phyloP scores from a whole-genome alignment of 768 basidiomycete genomes.

The Xanthoconium purpureum region DNA sequence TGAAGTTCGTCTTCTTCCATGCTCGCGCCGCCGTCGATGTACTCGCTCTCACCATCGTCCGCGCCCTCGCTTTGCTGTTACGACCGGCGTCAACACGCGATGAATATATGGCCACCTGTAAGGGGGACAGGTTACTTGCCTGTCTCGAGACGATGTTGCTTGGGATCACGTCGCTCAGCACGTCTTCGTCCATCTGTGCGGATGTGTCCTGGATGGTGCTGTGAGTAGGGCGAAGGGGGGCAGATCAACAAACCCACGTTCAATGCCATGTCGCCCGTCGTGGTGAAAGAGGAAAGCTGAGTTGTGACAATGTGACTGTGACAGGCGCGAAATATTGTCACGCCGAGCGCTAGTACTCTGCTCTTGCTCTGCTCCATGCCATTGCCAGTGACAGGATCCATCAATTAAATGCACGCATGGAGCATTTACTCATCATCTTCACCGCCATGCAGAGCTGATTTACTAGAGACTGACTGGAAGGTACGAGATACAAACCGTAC shows the following conservation, averaged over 20 bases:
- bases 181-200: slow-evolving; percentile 61
- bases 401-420: background rate
- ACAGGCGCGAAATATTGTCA: slow-evolving; percentile 21
- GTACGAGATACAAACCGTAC: too few relatives aligned
- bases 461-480: too few relatives aligned
- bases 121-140: slow-evolving; percentile 39
- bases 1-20: slow-evolving; percentile 62
- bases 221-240: background rate
- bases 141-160: slow-evolving; percentile 89
- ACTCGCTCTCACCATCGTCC: slow-evolving; percentile 72
- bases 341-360: too few relatives aligned
- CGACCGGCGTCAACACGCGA: slow-evolving; percentile 24
- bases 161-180: slow-evolving; percentile 87
- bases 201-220: slow-evolving; percentile 10
- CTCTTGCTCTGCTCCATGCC: too few relatives aligned
- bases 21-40: slow-evolving; percentile 49
- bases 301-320: slow-evolving; percentile 20
- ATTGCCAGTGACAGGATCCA: background rate
- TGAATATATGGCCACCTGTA: slow-evolving; percentile 4
- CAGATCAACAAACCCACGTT: slow-evolving; percentile 15
- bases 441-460: too few relatives aligned
- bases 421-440: too few relatives aligned
- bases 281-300: slow-evolving; percentile 19
- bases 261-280: slow-evolving; percentile 22
- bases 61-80: slow-evolving; percentile 60